phyloP scores from a whole-genome alignment of 495 filamentous ascomycete species.

The Tetracladium marchalianum region DNA sequence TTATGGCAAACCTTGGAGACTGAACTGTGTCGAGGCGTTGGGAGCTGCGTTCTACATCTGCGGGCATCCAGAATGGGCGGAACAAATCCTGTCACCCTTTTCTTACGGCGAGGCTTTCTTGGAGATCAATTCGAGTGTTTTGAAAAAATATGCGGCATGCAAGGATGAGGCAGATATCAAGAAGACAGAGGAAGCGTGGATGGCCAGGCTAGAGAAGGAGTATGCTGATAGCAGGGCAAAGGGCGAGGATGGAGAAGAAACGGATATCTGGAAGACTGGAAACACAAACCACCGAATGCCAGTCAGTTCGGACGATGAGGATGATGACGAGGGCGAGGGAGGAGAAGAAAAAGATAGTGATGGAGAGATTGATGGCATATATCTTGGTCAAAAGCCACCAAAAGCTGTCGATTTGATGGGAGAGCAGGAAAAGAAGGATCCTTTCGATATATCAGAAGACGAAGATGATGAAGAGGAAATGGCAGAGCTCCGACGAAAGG shows the following conservation, averaged over 20 bases:
- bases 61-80: slow-evolving; percentile 83
- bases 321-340: slow-evolving; percentile 42
- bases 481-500: slow-evolving; percentile 77
- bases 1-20: slow-evolving; percentile 86
- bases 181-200: slow-evolving; percentile 73
- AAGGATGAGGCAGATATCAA: slow-evolving; percentile 80
- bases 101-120: slow-evolving; percentile 81
- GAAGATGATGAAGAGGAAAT: slow-evolving; percentile 79
- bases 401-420: slow-evolving; percentile 24
- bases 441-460: slow-evolving; percentile 65
- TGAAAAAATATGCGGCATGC: slow-evolving; percentile 81
- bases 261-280: slow-evolving; percentile 75
- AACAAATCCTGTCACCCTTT: slow-evolving; percentile 70
- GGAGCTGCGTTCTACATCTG: slow-evolving; percentile 90
- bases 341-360: slow-evolving; percentile 23
- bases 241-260: slow-evolving; percentile 39
- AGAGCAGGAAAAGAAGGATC: slow-evolving; percentile 47
- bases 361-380: slow-evolving; percentile 43
- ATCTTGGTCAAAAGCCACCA: slow-evolving; percentile 43
- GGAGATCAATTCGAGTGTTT: slow-evolving; percentile 71
- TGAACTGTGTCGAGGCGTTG: slow-evolving; percentile 93
- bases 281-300: slow-evolving; percentile 64
- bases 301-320: slow-evolving; percentile 45
- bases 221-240: slow-evolving; percentile 70
- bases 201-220: slow-evolving; percentile 80